These are phyloP conservation scores for Acacia concinna DNA, from an alignment of 331 rosid species.

Conservation along the genomic window DNA sequence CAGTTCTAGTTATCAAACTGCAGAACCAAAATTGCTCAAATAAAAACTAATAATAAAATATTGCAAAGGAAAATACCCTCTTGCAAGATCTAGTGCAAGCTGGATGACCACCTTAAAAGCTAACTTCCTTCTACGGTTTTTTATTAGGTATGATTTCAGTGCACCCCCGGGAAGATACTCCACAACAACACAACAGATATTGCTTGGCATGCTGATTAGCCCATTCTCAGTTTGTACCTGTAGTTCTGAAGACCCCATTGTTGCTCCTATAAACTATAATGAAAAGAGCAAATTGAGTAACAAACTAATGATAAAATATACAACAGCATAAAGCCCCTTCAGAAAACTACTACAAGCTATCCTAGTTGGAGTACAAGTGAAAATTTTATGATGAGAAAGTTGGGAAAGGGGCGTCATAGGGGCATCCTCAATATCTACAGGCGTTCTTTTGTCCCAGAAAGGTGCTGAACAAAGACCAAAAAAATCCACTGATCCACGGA, in stretches of 20 bases:
- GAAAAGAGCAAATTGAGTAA: conserved; percentile 26
- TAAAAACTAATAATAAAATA: not conserved
- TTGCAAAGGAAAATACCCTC: conserved; percentile 57
- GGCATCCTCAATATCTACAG: conserved; percentile 1
- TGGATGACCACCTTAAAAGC: conserved; percentile 80
- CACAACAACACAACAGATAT: conserved; percentile 79
- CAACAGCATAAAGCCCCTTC: not conserved
- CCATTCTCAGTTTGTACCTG: conserved; percentile 80
- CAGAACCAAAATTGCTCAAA: conserved; percentile 12
- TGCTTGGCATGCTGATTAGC: conserved; percentile 80
- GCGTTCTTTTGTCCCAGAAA: conserved; percentile 15
- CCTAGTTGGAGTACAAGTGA: conserved; percentile 23
- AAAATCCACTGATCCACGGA: conserved; percentile 10
- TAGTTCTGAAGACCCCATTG: conserved; percentile 79
- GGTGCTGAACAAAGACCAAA: not conserved
- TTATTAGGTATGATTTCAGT: conserved; percentile 74
- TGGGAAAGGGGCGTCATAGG: not conserved
- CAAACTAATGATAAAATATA: conserved; percentile 22
- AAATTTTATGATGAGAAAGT: not conserved
- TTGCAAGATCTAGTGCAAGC: conserved; percentile 81
- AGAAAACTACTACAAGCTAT: not conserved
- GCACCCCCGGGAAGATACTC: conserved; percentile 87
- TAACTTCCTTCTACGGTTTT: conserved; percentile 81
- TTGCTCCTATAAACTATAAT: conserved; percentile 80
- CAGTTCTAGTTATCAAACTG: conserved; percentile 5